Evolutionary conservation across 1,139 yeast species (phyloP).

Genomic region (Hansenula lynferdii): DNA sequence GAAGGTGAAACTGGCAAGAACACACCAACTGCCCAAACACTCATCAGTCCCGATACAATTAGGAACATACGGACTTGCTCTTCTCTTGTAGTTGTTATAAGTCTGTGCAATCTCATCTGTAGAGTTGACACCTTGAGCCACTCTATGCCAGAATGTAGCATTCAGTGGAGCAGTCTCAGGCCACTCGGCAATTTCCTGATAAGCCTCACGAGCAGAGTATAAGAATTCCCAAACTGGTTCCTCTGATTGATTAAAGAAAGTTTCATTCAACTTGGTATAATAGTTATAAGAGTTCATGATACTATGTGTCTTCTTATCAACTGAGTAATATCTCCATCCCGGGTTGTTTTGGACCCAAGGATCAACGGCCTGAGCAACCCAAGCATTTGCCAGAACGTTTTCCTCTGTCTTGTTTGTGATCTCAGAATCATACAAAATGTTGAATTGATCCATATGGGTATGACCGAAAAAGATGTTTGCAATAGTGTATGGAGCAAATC

Average conservation of each 20-base stretch:
- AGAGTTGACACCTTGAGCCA: background rate
- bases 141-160: background rate
- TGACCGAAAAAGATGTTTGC: no score
- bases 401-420: no score
- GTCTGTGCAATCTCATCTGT: background rate
- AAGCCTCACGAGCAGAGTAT: constrained; percentile 45
- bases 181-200: constrained; percentile 27
- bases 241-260: constrained; percentile 38
- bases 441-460: no score
- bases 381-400: no score
- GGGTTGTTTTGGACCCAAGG: no score
- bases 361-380: no score
- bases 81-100: background rate
- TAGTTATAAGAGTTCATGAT: constrained; percentile 53
- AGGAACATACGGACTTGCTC: background rate
- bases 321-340: no score
- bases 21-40: constrained; percentile 38
- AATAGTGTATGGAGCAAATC: no score
- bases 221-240: constrained; percentile 52
- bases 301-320: constrained; percentile 45
- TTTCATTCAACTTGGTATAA: constrained; percentile 45
- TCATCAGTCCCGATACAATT: background rate
- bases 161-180: background rate
- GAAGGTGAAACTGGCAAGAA: constrained; percentile 30
- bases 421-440: no score